phyloP scores from a whole-genome alignment of 495 filamentous ascomycete genomes.

The Lepraria neglecta region DNA sequence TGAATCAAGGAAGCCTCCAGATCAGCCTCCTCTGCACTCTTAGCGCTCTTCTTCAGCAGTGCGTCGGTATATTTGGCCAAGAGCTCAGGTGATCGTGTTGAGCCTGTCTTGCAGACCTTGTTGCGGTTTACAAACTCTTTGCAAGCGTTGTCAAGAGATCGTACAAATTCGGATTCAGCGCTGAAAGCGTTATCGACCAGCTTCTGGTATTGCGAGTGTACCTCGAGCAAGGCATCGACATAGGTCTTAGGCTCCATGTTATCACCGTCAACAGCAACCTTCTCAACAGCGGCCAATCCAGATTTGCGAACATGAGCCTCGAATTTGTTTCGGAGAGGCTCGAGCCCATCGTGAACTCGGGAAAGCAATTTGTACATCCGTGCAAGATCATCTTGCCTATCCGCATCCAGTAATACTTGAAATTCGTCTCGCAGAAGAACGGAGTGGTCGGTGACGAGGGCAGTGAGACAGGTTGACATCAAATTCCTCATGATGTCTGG shows the following conservation, averaged over 20 bases:
- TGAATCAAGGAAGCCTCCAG: conserved; percentile 86
- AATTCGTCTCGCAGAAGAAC: conserved; percentile 86
- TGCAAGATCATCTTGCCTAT: conserved; percentile 89
- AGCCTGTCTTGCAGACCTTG: conserved; percentile 84
- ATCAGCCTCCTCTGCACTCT: conserved; percentile 84
- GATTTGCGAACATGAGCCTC: conserved; percentile 89
- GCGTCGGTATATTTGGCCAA: conserved; percentile 95
- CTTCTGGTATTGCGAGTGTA: conserved; percentile 85
- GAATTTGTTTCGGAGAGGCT: conserved; percentile 81
- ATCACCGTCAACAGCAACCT: conserved; percentile 82
- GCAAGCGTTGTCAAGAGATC: conserved; percentile 94
- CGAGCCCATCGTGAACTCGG: conserved; percentile 84
- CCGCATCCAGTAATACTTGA: conserved; percentile 88
- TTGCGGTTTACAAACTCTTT: conserved; percentile 98
- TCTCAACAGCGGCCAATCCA: conserved; percentile 79
- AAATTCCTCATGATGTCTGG: conserved; percentile 76
- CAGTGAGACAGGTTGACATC: conserved; percentile 80
- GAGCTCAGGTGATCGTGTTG: conserved; percentile 87
- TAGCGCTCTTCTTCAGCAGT: conserved; percentile 85
- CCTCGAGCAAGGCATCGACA: conserved; percentile 88
- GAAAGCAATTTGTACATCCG: conserved; percentile 93
- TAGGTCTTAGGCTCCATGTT: conserved; percentile 94
- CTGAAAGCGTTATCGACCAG: conserved; percentile 90
- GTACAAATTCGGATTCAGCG: conserved; percentile 93
- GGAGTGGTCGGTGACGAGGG: conserved; percentile 84